Base-by-base conservation (phyloP, 2,329 filamentous ascomycete species). In the Sordariomycetes sp. region DNA sequence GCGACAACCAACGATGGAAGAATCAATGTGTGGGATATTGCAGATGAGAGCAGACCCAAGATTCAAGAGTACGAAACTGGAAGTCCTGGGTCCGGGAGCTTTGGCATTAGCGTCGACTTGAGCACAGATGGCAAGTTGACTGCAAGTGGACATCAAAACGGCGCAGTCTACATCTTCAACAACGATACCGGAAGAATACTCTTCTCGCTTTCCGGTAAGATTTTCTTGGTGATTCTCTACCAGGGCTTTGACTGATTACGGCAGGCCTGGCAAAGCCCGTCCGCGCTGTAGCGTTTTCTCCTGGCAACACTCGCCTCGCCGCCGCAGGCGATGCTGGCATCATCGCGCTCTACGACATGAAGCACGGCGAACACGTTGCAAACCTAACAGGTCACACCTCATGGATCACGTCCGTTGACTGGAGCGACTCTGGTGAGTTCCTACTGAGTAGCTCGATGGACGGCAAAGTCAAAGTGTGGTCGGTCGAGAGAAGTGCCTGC, bases 391-490 rank as follows among this genome's bases (percentile, higher is more conserved):
- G 82, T 1, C 85, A 90, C 54, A 72, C 75, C 1, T 82, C 85
- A 5, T 98, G 90, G 92, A 79, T 98, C 44, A 83, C 90, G 40
- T 82, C 82, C 21, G 66, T 96, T 28, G 86, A 94, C 54, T 98
- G 90, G 86, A 96, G 82, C 55, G 76, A 85, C 50, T 93, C 84
- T 5, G 92, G 92, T 31, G 90, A 96, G 59, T 94, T 85, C 55
- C 65, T 98, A 10, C 68, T 96, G 3, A 93, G 83, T 50, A 86
- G 86, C 31, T 79, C 83, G 2, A 86, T 93, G 55, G 88, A 96
- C 51, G 90, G 92, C 24, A 95, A 94, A 58, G 86, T 84, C 40
- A 95, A 94, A 59, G 84, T 96, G 20, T 98, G 92, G 92, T 90
- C 86, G 20, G 75, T 95, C 39, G 87, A 94, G 48, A 75, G 79